Percentiles rank a stretch among this genome's conserved stretches.
Conservation (phyloP, 805 yeast species). For the Candida lessepsii region DNA sequence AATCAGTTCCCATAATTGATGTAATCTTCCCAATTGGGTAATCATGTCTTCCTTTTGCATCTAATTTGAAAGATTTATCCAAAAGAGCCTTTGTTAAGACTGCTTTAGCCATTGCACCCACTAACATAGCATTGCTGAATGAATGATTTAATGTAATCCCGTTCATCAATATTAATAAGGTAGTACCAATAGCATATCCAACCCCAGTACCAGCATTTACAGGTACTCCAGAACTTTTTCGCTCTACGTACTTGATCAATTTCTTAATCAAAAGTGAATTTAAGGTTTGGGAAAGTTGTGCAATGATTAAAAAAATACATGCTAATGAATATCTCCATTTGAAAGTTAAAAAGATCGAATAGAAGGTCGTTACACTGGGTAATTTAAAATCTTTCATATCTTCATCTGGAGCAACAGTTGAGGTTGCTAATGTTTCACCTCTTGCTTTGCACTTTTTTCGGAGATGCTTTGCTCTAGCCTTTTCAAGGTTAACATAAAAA, state of each 20-base stretch:
- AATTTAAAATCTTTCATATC: slow-evolving; percentile 32
- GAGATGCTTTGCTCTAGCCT: slow-evolving; percentile 23
- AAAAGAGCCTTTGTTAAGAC: slow-evolving; percentile 68
- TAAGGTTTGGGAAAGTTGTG: slow-evolving; percentile 35
- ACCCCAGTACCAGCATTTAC: slow-evolving; percentile 31
- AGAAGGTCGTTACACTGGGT: slow-evolving; percentile 20
- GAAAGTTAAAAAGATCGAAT: slow-evolving; percentile 13
- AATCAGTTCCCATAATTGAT: slow-evolving; percentile 75
- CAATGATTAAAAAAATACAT: slow-evolving; percentile 28
- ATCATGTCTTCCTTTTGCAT: slow-evolving; percentile 54
- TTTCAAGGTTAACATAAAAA: slow-evolving; percentile 19
- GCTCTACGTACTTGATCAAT: slow-evolving; percentile 35
- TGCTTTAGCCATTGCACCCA: slow-evolving; percentile 72
- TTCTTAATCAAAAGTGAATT: slow-evolving; percentile 37
- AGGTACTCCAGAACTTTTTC: slow-evolving; percentile 25
- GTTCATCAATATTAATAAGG: slow-evolving; percentile 25
- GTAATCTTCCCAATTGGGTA: slow-evolving; percentile 73
- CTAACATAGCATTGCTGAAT: slow-evolving; percentile 56
- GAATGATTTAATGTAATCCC: slow-evolving; percentile 51
- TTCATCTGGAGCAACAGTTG: slow-evolving; percentile 13
- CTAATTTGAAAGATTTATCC: slow-evolving; percentile 63
- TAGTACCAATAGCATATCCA: slow-evolving; percentile 40
- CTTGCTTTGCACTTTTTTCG: slow-evolving; percentile 26
- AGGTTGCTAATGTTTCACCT: slow-evolving; percentile 9
- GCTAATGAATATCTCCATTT: slow-evolving; percentile 16